These are phyloP conservation scores for Calonectria hongkongensis DNA, from an alignment of 2,329 filamentous ascomycete species.

Conservation along the genomic window DNA sequence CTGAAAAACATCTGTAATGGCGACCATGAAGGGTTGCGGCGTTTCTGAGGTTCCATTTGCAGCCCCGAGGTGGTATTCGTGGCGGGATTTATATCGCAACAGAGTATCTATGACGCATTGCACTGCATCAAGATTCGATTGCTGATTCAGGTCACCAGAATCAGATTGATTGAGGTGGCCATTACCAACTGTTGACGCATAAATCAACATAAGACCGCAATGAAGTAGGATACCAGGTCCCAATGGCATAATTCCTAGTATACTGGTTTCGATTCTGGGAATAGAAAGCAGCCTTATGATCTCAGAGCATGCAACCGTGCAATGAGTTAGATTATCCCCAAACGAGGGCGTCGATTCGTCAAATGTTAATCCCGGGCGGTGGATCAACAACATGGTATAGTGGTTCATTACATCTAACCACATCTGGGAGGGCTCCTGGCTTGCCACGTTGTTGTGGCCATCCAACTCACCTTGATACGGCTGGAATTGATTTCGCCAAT, in stretches of 20 bases:
- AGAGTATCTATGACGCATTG: conserved; percentile 1
- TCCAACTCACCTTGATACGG: neutral
- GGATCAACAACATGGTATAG: conserved; percentile 5
- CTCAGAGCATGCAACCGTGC: neutral
- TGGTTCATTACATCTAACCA: neutral
- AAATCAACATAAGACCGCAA: neutral
- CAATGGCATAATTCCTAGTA: neutral
- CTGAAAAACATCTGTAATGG: conserved; percentile 4
- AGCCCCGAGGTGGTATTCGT: neutral
- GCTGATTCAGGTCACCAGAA: no score
- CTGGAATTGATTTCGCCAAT: neutral
- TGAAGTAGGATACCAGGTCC: neutral
- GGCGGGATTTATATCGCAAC: neutral
- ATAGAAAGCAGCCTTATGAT: neutral
- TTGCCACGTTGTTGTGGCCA: neutral
- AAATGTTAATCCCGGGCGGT: conserved; percentile 14
- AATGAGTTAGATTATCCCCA: neutral
- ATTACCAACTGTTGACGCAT: neutral
- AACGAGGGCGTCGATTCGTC: neutral
- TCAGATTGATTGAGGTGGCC: neutral
- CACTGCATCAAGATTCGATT: neutral
- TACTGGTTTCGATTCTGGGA: neutral
- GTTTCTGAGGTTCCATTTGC: neutral
- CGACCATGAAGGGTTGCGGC: neutral
- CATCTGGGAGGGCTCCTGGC: neutral